These are phyloP conservation scores for Paraphaeosphaeria sporulosa DNA, from an alignment of 2,329 filamentous ascomycete genomes.

Conservation along the genomic window DNA sequence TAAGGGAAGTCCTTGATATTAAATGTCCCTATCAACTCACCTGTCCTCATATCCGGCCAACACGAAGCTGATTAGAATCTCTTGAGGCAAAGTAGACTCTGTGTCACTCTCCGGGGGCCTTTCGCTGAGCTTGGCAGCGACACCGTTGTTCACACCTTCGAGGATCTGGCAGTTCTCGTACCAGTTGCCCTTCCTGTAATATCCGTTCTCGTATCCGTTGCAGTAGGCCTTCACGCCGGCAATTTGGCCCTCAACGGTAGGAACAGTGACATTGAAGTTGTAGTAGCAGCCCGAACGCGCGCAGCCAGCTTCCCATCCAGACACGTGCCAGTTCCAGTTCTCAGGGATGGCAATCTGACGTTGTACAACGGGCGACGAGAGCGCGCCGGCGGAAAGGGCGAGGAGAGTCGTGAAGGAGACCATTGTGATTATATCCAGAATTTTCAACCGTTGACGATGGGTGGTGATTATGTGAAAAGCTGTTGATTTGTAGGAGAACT, in stretches of 20 bases:
- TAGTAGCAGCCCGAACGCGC: slow-evolving; percentile 28
- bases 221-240: slow-evolving; percentile 25
- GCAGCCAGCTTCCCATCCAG: slow-evolving; percentile 28
- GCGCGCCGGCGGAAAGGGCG: slow-evolving; percentile 16
- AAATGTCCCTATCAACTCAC: slow-evolving; percentile 8
- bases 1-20: background rate
- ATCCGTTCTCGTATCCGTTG: slow-evolving; percentile 25
- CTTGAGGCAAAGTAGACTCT: slow-evolving; percentile 7
- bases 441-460: background rate
- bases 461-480: background rate
- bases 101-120: slow-evolving; percentile 12
- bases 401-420: slow-evolving; percentile 22
- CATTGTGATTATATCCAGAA: slow-evolving; percentile 15
- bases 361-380: slow-evolving; percentile 16
- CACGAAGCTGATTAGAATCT: slow-evolving; percentile 23
- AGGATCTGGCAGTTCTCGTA: slow-evolving; percentile 25
- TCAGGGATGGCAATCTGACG: slow-evolving; percentile 22
- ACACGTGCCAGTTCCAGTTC: slow-evolving; percentile 30
- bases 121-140: slow-evolving; percentile 22
- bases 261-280: slow-evolving; percentile 32
- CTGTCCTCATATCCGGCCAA: slow-evolving; percentile 17
- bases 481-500: background rate
- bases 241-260: slow-evolving; percentile 19
- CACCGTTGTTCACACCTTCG: slow-evolving; percentile 27
- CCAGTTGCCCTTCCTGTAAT: slow-evolving; percentile 9